Base-by-base conservation (phyloP, 139 green algal species). In the Micractinium sp. region DNA sequence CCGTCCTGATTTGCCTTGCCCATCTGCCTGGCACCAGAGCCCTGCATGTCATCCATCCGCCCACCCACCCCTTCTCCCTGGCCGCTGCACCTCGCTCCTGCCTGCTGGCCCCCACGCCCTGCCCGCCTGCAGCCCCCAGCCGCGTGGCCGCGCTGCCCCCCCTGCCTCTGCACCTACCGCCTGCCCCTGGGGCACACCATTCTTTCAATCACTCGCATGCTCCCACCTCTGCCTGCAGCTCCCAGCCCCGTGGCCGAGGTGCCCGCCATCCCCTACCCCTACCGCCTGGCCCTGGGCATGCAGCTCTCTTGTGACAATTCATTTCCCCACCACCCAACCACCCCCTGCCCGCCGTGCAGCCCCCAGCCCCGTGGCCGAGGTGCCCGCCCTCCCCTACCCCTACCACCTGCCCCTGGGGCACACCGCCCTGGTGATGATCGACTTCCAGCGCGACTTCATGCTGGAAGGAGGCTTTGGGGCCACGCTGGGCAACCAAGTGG, bases 401-500 rank as follows among this genome's bases (percentile, higher is more conserved):
- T 93, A 92, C 85, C 29, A 53, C 23, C 74, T 94, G 82, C 90
- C 90, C 5, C 16, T 93, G 22, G 31, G 75, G 66, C 56, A 85
- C 61, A 81, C 93, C 0, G 94, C 94, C 25, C 25, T 95, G n/a
- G 63, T 96, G 20, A 95, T 96, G 93, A 95, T 96, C 69, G 94
- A 96, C 85, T 96, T 96, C 67, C 94, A 96, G 87, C 86, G 89
- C 3, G 94, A 96, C 90, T 96, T 96, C 60, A 89, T 95, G 78
- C 67, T 90, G 36, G 78, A 90, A 27, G 94, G 94, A 41, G 94
- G 94, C 20, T 96, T 96, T 89, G 94, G 94, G 0, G 92, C 87
- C 29, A 90, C 93, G 3, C 89, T 96, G 53, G 93, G 92, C 53
- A 96, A 96, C 87, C 81, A 96, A 39, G 91, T 96, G 38, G 85